Base-by-base conservation (phyloP, 1,284 basidiomycete genomes). In the Leccinum angustisporum region DNA sequence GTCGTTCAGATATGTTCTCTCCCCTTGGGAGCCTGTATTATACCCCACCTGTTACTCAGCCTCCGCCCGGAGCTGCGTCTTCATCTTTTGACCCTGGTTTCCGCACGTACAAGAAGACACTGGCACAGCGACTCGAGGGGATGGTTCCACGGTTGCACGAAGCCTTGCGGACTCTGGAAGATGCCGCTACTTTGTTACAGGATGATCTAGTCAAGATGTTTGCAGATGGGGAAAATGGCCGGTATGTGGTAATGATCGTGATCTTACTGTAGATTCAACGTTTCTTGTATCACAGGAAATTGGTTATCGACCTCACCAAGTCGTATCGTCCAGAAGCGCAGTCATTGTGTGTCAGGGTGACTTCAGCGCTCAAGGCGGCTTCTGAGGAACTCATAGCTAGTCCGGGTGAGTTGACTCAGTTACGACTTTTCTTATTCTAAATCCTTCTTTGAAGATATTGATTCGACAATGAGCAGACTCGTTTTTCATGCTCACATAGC, bases 111-210 rank as follows among this genome's bases (percentile, higher is more conserved):
- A 84, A 82, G 64, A 66, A 73, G n/a, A 71, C 81, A 6, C 71
- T 93, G 48, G 81, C 79, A 58, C 81, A 80, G 57, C 88, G 87
- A 64, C 76, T 91, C 18, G 67, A 80, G 36, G 85, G 86, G 16
- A 82, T 88, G 51, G 87, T 87, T 11, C 77, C 84, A 1, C 70
- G 83, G 38, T 71, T 92, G 40, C 80, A 90, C 59, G 76, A 79
- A 25, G 79, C 88, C n/a, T 68, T 92, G 60, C 74, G 72, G 6
- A 77, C 76, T 2, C 72, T 40, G 38, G 38, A 40, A n/a, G 38
- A 75, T 51, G 83, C 82, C 66, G 84, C 86, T 11, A 70, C 76
- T 57, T 75, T 77, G 11, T 75, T 92, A 50, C 82, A 84, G 61
- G 76, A 81, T 36, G 90, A 92, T 69, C 72, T 91, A 33, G 65